These are phyloP conservation scores for Sporothrix brunneoviolacea DNA, from an alignment of 2,329 filamentous ascomycete species.

Conservation along the genomic window DNA sequence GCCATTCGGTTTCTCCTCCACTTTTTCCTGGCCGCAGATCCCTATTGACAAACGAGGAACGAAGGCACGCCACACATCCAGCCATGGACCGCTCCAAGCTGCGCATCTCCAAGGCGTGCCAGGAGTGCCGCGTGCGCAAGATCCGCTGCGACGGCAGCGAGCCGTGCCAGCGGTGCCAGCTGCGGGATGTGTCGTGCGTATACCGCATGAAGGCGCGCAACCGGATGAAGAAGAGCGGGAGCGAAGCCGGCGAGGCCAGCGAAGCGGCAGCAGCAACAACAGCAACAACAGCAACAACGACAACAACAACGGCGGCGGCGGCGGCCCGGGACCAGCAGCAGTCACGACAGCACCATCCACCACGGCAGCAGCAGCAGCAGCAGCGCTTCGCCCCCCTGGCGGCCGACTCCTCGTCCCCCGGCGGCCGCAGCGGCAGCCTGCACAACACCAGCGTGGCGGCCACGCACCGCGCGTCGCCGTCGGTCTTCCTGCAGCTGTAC, in stretches of 20 bases:
- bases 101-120: conserved; percentile 18
- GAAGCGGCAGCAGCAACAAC: background rate
- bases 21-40: no score
- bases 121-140: conserved; percentile 18
- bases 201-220: conserved; percentile 19
- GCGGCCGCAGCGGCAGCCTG: conserved; percentile 5
- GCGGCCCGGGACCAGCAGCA: background rate
- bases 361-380: background rate
- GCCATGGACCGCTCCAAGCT: conserved; percentile 15
- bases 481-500: conserved; percentile 18
- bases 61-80: background rate
- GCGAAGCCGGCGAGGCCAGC: background rate
- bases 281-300: background rate
- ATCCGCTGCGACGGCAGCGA: conserved; percentile 18
- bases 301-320: background rate
- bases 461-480: conserved; percentile 16
- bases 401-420: background rate
- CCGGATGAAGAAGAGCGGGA: conserved; percentile 14
- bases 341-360: background rate
- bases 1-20: no score
- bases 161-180: conserved; percentile 17
- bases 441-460: conserved; percentile 17
- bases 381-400: background rate
- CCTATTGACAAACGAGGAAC: no score
- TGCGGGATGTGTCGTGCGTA: conserved; percentile 14